phyloP scores from a whole-genome alignment of 179 eudicot genomes.

The Silene coronaria region DNA sequence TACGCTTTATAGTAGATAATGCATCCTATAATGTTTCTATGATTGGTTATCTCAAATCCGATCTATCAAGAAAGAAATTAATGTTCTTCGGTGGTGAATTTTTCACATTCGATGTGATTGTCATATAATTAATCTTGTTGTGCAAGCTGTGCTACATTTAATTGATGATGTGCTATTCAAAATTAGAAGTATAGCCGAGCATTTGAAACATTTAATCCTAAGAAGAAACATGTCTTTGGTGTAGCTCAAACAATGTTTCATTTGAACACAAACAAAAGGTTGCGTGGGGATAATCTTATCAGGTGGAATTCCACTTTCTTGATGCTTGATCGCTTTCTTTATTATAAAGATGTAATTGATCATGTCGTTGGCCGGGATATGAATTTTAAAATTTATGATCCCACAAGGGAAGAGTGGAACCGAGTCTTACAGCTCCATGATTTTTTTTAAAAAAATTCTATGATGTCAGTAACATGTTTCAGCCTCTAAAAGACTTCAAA shows the following conservation, averaged over 20 bases:
- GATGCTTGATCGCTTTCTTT: constrained; percentile 8
- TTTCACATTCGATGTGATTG: constrained; percentile 4
- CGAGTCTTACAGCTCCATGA: not conserved
- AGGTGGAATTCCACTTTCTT: too few species aligned
- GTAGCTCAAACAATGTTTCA: too few species aligned
- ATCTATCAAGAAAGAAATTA: not conserved
- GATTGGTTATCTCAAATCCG: constrained; percentile 4
- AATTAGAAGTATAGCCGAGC: not conserved
- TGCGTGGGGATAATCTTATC: too few species aligned
- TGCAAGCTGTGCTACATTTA: not conserved
- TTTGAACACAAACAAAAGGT: too few species aligned
- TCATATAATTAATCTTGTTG: constrained; percentile 10
- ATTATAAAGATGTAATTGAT: not conserved
- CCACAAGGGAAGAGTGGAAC: not conserved
- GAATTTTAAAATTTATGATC: not conserved
- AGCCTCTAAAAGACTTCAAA: not conserved
- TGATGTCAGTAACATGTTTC: not conserved
- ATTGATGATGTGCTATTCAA: constrained; percentile 8
- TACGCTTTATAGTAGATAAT: constrained; percentile 11
- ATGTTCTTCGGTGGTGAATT: constrained; percentile 1
- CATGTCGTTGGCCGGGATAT: not conserved
- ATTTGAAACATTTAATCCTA: constrained; percentile 14
- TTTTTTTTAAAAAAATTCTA: not conserved
- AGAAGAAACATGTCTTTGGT: too few species aligned
- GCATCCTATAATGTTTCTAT: constrained; percentile 19